A percentile compares a stretch with the other conserved stretches of the same genome.
Evolutionary conservation across 176 grass and related monocot species (phyloP).

Genomic region (Coix lacrymajobi): DNA sequence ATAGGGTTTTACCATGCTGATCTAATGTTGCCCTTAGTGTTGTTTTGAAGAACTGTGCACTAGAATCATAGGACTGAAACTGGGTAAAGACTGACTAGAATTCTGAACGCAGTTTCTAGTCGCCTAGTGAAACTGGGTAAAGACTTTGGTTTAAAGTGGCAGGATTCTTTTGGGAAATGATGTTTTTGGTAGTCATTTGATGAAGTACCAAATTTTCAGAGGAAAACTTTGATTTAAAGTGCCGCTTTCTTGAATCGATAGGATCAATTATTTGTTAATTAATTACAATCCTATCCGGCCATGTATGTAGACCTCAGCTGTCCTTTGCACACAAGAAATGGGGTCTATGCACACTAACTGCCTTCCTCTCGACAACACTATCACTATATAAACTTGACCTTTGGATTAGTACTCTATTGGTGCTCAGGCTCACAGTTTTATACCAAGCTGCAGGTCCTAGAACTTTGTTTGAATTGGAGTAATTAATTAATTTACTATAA

Average conservation of each 20-base stretch:
- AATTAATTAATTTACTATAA: no score
- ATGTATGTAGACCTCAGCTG: neutral
- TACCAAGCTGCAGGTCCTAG: no score
- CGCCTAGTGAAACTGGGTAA: no score
- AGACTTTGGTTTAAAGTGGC: no score
- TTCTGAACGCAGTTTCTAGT: neutral
- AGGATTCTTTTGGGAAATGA: neutral
- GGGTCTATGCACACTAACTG: no score
- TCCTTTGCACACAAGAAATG: neutral
- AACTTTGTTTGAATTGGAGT: no score
- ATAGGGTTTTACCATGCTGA: neutral
- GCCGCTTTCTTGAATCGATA: neutral
- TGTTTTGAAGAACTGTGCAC: neutral
- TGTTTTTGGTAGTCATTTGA: neutral
- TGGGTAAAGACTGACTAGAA: neutral
- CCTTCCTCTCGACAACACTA: no score
- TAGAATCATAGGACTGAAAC: neutral
- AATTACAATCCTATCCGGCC: neutral
- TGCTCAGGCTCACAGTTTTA: no score
- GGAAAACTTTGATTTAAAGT: neutral
- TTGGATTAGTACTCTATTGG: no score
- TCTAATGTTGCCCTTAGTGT: neutral
- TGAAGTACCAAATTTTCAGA: neutral
- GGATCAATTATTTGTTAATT: neutral
- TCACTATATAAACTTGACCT: no score